Conservation (phyloP, 2,329 filamentous ascomycete genomes). For the Nothomitra cinnamomea region DNA sequence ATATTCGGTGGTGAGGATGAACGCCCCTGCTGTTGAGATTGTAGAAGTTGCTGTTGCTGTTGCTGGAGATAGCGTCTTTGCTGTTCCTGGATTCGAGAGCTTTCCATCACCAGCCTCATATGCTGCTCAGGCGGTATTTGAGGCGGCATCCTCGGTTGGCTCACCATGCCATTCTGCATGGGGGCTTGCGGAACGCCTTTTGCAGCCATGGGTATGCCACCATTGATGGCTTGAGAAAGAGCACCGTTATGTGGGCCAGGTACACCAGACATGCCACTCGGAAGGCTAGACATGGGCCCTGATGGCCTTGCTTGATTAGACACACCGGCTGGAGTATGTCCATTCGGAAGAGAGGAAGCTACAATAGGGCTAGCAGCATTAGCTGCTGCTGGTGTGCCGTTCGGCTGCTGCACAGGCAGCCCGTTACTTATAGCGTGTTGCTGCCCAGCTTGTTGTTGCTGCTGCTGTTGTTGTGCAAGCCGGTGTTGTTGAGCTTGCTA, state of each 20-base stretch:
- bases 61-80: slow-evolving; percentile 21
- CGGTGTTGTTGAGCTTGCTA: slow-evolving; percentile 2
- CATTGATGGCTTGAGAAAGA: slow-evolving; percentile 13
- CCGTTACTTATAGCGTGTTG: neutral
- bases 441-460: neutral
- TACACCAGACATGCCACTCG: neutral
- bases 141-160: slow-evolving; percentile 42
- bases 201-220: slow-evolving; percentile 33
- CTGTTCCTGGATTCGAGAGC: slow-evolving; percentile 28
- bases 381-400: neutral
- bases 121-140: slow-evolving; percentile 25
- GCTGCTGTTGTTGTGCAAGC: neutral
- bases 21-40: slow-evolving; percentile 18
- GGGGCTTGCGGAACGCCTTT: slow-evolving; percentile 52
- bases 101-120: slow-evolving; percentile 29
- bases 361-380: neutral
- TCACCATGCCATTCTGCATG: slow-evolving; percentile 39
- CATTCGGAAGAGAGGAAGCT: neutral
- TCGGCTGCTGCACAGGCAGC: neutral
- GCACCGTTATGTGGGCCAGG: neutral
- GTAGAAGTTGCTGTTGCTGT: slow-evolving; percentile 33
- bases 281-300: neutral
- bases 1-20: slow-evolving; percentile 5
- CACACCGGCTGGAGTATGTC: neutral
- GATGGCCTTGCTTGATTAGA: slow-evolving; percentile 3